Evolutionary conservation across 176 grass and related monocot genomes (phyloP), one percentile per base, ranked within the genome.

Genomic region (Oryza nivara): DNA sequence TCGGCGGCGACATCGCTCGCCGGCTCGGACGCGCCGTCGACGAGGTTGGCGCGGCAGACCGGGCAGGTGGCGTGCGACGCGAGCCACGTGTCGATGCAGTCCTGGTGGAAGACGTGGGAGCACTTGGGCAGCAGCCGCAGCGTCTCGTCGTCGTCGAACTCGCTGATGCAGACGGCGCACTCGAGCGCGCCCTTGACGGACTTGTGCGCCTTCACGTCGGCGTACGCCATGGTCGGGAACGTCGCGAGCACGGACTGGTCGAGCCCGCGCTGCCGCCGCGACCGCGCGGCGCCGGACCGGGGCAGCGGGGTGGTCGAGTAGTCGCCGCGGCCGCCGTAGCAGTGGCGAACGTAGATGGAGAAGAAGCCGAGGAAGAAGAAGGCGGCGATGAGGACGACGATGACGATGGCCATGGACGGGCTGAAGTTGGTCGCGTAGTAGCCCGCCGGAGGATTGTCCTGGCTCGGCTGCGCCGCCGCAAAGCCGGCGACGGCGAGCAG

Each of bases 111-210:
- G 56, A 96, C 96, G 85, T 99, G 96, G 11, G 77, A 92, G 52
- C 96, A 99, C 67, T 90, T 90, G 64, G 96, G 93, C 3, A 99
- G 93, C 56, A 99, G 86, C 35, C 86, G 93, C 9, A 99, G 89
- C 7, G 70, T 90, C 67, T 99, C 96, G 28, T 94, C 96, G 80
- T 96, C 96, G 77, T 96, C 96, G 72, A 96, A 99, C 90, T 99
- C 93, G 78, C 96, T 96, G 81, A 99, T 60, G 82, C 96, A 99
- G 4, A 99, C 96, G 6, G 96, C 96, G 77, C 96, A 99, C 84
- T 98, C 96, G 0, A 98, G 89, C 58, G 91, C 83, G 28, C 93
- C 87, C 78, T 98, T 98, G 3, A 68, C 74, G 9, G 83, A 44
- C 87, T 90, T 98, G 84, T 90, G 91, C 73, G 69, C 91, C 76